phyloP scores from a whole-genome alignment of 306 rosid species.

The Vachellia collinsii region DNA sequence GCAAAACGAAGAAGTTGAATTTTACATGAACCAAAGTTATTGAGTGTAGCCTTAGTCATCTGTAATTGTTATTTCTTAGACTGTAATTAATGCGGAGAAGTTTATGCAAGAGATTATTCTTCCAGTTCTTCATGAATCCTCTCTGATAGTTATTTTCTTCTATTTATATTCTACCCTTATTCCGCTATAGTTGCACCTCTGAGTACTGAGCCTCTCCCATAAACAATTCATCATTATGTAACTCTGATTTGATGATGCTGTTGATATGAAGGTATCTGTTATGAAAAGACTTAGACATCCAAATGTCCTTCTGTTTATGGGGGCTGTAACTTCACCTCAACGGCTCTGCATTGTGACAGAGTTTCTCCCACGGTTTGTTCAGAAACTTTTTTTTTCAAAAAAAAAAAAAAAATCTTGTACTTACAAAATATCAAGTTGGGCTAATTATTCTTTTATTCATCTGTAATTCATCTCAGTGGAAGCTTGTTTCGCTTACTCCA shows the following conservation, averaged over 20 bases:
- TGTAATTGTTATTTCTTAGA: constrained; percentile 5
- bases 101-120: constrained; percentile 14
- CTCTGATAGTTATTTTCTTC: constrained; percentile 8
- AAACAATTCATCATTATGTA: neutral
- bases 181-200: neutral
- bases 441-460: constrained; percentile 38
- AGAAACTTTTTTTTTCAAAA: constrained; percentile 22
- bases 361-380: constrained; percentile 92
- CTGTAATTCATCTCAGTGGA: constrained; percentile 68
- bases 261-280: constrained; percentile 74
- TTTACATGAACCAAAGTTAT: constrained; percentile 8
- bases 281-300: constrained; percentile 98
- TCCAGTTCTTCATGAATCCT: constrained; percentile 16
- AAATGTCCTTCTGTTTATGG: constrained; percentile 95
- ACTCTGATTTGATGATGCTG: constrained; percentile 28
- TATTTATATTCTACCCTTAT: constrained; percentile 5
- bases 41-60: neutral
- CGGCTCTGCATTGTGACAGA: constrained; percentile 96
- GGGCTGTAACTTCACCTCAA: constrained; percentile 94
- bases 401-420: neutral
- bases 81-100: neutral
- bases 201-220: constrained; percentile 16
- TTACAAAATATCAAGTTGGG: constrained; percentile 4
- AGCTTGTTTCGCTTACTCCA: constrained; percentile 92
- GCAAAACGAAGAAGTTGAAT: neutral